Evolutionary conservation across 768 basidiomycete species (phyloP), one percentile per base, ranked within the genome.

Genomic region (Hortiboletus campestris): DNA sequence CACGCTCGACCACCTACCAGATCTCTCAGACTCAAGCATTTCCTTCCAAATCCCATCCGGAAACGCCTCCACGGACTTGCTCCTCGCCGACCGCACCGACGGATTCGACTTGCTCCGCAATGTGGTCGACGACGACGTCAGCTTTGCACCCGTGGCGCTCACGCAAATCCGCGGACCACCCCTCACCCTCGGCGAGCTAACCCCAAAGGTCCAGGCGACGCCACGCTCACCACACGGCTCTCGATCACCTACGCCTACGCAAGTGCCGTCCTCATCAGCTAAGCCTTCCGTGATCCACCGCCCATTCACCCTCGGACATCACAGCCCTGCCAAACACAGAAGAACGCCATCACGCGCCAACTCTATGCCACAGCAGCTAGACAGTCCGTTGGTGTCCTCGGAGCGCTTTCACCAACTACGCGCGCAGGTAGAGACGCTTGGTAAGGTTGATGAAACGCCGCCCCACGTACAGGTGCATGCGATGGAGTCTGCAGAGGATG

Each of bases 1-100:
- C 20, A 85, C 81, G 53, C 67, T 78, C 46, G 75, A 79, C 63
- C 80, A 83, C 66, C 63, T 84, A 28, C 83, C 83, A 39, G 82
- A 85, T 57, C 64, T 77, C 48, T 83, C 85, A 4, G 69, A 71
- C 9, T 62, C 70, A 7, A 72, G 70, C 38, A 65, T 67, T 8
- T 78, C 76, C 16, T 80, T 83, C 59, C 76, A 84, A 60, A 77
- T 86, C 28, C 77, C 87, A 4, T 68, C 69, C 9, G 73, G 76
- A 43, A 59, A 56, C 10, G 25, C 60, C 20, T 49, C 67, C 40
- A 66, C 69, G 45, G 72, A 74, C 28, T 54, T 74, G 14, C 67
- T 78, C 13, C 66, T 77, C 17, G 74, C 62, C 20, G 79, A 84
- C 53, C 74, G 76, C 55, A 72, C 59, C 75, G 78, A 44, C 25